These are phyloP conservation scores for Ostreobium quekettii DNA, from an alignment of 139 green algal species.

Conservation along the genomic window DNA sequence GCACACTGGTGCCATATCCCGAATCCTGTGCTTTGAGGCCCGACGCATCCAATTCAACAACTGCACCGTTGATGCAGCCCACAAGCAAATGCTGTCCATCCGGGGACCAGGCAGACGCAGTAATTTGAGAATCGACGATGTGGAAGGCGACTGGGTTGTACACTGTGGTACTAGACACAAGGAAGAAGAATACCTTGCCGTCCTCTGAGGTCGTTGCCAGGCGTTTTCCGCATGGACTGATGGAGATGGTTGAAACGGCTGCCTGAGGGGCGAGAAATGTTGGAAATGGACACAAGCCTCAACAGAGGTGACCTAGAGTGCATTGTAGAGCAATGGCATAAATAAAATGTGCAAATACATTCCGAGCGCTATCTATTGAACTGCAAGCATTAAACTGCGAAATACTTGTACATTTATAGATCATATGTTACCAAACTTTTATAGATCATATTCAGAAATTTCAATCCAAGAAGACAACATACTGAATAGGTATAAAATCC, in stretches of 20 bases:
- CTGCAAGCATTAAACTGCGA: no score
- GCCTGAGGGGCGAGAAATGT: constrained; percentile 5
- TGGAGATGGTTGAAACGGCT: constrained; percentile 23
- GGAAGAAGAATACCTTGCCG: constrained; percentile 54
- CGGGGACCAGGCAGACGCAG: constrained; percentile 30
- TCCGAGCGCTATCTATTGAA: no score
- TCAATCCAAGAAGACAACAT: no score
- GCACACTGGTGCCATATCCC: neutral
- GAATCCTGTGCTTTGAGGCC: no score
- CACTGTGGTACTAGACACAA: constrained; percentile 20
- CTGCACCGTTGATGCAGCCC: constrained; percentile 31
- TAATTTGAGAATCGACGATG: neutral
- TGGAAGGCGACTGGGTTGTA: constrained; percentile 4
- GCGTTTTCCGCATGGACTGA: constrained; percentile 26
- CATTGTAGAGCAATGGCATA: no score
- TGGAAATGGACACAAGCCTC: no score
- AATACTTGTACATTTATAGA: no score
- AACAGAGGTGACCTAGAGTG: no score
- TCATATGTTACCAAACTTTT: no score
- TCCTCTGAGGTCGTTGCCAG: constrained; percentile 40
- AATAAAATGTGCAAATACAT: no score
- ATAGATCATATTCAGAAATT: no score
- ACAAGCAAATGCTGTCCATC: constrained; percentile 34
- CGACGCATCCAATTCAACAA: constrained; percentile 30
- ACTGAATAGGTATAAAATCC: no score